Conservation (phyloP, 2,329 filamentous ascomycete genomes). For the Atkinsonella texensis region DNA sequence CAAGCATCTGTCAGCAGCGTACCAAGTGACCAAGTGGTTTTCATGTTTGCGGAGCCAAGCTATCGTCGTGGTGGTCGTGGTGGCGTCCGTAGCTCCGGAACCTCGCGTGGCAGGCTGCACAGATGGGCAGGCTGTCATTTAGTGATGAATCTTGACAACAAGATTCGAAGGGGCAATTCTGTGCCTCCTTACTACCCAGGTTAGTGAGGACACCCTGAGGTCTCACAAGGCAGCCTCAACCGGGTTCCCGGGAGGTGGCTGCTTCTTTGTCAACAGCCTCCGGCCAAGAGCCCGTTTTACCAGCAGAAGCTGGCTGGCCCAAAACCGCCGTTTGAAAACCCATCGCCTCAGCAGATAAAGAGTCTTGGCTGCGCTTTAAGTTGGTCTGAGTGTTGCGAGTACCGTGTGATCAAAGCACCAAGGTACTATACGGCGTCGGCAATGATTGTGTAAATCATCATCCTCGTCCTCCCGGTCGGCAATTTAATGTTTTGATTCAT, state of each 20-base stretch:
- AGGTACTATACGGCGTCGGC: too few species aligned
- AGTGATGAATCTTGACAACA: not conserved
- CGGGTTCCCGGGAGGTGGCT: slow-evolving; percentile 4
- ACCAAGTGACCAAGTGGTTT: not conserved
- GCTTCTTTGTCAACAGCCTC: not conserved
- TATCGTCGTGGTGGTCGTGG: not conserved
- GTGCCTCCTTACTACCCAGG: not conserved
- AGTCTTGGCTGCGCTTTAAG: too few species aligned
- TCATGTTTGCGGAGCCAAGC: not conserved
- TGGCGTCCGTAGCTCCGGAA: slow-evolving; percentile 11
- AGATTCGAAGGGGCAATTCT: not conserved
- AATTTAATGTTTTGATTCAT: too few species aligned
- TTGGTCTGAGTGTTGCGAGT: too few species aligned
- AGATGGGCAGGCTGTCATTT: not conserved
- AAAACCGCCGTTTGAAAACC: too few species aligned
- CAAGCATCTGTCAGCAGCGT: not conserved
- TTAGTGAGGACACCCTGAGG: not conserved
- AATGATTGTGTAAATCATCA: too few species aligned
- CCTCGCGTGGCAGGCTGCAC: slow-evolving; percentile 11
- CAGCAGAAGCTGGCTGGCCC: not conserved
- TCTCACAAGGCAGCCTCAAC: not conserved
- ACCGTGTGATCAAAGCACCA: too few species aligned
- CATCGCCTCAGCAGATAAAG: too few species aligned
- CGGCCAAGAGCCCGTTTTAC: not conserved
- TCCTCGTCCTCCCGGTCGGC: too few species aligned